Base-by-base conservation (phyloP, 164 flowering plant species). In the Echeveria elegans region DNA sequence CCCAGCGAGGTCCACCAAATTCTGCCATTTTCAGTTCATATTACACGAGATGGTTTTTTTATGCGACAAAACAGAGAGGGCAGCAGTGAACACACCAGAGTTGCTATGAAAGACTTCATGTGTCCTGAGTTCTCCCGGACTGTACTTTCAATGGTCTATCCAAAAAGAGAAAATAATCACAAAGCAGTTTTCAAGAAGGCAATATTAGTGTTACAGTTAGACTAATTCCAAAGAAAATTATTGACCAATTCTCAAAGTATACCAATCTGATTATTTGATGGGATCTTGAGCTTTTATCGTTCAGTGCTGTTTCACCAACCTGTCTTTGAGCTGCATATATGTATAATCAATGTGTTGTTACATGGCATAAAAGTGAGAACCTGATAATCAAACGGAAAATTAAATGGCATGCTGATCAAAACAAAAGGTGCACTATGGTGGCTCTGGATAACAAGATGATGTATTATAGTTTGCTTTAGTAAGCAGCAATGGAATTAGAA, bases 211-310 rank as follows among this genome's bases (percentile, higher is more conserved):
- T 63, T 37, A 63, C 64, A 14, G 16, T 6, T n/a, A 10, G 12
- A 31, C n/a, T 19, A 36, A 36, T 6, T 23, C 21, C 26, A 36
- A 47, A 36, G 52, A 18, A 29, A 18, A 59, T 28, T 9, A 30
- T 28, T 23, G 47, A 10, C 16, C 19, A 32, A 62, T 36, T 32
- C 37, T 28, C 7, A 28, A n/a, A 30, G 32, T 71, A 24, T 76
- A 87, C 92, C 92, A 87, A 84, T 75, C 80, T 82, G 58, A 87
- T 77, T 65, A 87, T 87, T 75, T 87, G 92, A 73, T 87, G 92
- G 59, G 92, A 87, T 71, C 92, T 83, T 71, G 92, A 87, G 75
- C 92, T 87, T 73, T 78, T 83, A 73, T 87, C 92, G 68, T 87
- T 87, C 28, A 87, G 64, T 71, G 86, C 71, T 68, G 92, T 87